A percentile compares a stretch with the other conserved stretches of the same genome.
These are phyloP conservation scores for Fusarium scirpi DNA, from an alignment of 2,329 filamentous ascomycete species.

Conservation along the genomic window DNA sequence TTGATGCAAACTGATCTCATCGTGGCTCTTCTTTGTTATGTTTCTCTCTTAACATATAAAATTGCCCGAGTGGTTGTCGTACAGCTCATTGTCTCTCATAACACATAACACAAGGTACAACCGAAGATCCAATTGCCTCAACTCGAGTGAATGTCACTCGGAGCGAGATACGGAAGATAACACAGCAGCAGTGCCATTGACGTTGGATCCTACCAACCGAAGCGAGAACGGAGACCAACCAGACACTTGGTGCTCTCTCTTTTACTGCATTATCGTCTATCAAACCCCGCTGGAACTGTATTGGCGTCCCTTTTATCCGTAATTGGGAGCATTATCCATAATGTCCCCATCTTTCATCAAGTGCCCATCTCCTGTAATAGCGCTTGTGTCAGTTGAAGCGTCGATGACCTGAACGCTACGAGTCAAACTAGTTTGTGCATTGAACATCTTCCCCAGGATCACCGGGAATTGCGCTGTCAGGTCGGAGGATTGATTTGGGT, in stretches of 20 bases:
- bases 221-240: conserved; percentile 19
- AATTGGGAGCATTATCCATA: not conserved
- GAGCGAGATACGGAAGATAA: conserved; percentile 4
- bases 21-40: not conserved
- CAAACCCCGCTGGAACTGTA: not conserved
- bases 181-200: conserved; percentile 6
- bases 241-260: conserved; percentile 19
- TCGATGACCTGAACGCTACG: conserved; percentile 26
- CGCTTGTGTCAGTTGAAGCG: conserved; percentile 36
- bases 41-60: not conserved
- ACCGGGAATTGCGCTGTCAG: conserved; percentile 22
- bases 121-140: conserved; percentile 17
- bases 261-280: conserved; percentile 1
- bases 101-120: conserved; percentile 1
- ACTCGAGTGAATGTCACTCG: conserved; percentile 15
- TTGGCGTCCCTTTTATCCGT: not conserved
- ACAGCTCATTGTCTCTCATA: not conserved
- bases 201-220: not conserved
- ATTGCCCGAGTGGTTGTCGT: conserved; percentile 8
- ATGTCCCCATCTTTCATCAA: conserved; percentile 27
- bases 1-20: not conserved
- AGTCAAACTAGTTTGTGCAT: conserved; percentile 32
- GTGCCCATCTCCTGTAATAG: conserved; percentile 21
- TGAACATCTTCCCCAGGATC: conserved; percentile 31
- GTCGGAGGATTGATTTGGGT: conserved; percentile 9